phyloP scores from a whole-genome alignment of 441 rosid species.

The Syzygium malaccense region DNA sequence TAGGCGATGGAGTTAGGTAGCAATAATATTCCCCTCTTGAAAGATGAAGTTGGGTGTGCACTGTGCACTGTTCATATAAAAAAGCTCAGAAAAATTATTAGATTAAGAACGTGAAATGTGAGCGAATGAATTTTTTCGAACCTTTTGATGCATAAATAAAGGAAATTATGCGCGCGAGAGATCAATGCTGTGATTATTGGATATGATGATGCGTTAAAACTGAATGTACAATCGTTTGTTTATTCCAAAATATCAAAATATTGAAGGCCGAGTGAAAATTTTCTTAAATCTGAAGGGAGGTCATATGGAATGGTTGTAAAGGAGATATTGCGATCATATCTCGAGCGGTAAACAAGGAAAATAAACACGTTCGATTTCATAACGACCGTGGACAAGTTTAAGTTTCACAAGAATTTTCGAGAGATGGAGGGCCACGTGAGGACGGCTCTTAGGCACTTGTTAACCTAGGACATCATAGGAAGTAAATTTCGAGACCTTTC shows the following conservation, averaged over 20 bases:
- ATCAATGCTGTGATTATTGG: not conserved
- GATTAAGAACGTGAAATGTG: not conserved
- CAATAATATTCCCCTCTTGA: not conserved
- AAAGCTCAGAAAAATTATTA: not conserved
- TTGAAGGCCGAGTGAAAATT: accelerated
- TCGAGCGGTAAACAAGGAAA: not conserved
- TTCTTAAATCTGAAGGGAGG: not conserved
- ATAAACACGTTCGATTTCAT: not conserved
- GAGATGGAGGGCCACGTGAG: not conserved
- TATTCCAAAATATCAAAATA: not conserved
- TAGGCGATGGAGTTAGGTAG: not conserved
- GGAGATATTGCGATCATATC: not conserved
- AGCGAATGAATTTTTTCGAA: not conserved
- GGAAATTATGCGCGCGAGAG: not conserved
- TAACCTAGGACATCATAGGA: not conserved
- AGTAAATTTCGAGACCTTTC: not conserved
- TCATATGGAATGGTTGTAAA: not conserved
- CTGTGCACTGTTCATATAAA: not conserved
- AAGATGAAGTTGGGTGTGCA: not conserved
- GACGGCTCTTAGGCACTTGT: not conserved
- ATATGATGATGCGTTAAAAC: not conserved
- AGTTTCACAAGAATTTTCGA: not conserved
- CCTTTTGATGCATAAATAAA: not conserved
- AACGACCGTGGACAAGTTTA: not conserved
- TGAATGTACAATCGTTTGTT: not conserved